phyloP scores from a whole-genome alignment of 2,329 filamentous ascomycete genomes.

The Mollisiaceae sp. region DNA sequence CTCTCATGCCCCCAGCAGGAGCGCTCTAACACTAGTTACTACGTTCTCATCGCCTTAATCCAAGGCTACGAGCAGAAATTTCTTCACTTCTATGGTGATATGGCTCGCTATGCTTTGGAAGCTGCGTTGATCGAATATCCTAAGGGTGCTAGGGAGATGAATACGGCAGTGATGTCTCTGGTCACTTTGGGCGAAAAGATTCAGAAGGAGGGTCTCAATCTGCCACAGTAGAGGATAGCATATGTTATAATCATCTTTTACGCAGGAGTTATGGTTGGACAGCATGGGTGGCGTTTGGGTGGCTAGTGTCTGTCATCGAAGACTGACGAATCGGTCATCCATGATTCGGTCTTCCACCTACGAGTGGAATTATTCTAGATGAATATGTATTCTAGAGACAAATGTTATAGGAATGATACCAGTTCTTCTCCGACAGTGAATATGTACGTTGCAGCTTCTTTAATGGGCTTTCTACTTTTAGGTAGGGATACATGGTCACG shows the following conservation, averaged over 20 bases:
- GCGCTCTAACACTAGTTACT: slow-evolving; percentile 74
- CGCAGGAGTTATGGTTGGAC: background rate
- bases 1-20: slow-evolving; percentile 73
- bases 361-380: background rate
- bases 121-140: slow-evolving; percentile 79
- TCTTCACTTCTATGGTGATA: slow-evolving; percentile 79
- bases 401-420: background rate
- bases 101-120: slow-evolving; percentile 72
- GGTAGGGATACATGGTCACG: background rate
- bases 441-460: background rate
- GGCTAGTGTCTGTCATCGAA: background rate
- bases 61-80: slow-evolving; percentile 77
- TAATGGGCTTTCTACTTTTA: background rate
- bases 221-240: background rate
- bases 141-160: slow-evolving; percentile 51
- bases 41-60: slow-evolving; percentile 74
- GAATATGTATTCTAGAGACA: slow-evolving; percentile 8
- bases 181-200: slow-evolving; percentile 59
- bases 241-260: background rate
- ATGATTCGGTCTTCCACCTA: background rate
- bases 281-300: slow-evolving; percentile 2
- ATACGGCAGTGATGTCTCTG: slow-evolving; percentile 56
- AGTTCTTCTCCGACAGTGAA: background rate
- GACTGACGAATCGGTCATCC: background rate
- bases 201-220: slow-evolving; percentile 34